A percentile compares a stretch with the other conserved stretches of the same genome.
Conservation (phyloP, 2,329 filamentous ascomycete genomes). For the Drechslerella dactyloides region DNA sequence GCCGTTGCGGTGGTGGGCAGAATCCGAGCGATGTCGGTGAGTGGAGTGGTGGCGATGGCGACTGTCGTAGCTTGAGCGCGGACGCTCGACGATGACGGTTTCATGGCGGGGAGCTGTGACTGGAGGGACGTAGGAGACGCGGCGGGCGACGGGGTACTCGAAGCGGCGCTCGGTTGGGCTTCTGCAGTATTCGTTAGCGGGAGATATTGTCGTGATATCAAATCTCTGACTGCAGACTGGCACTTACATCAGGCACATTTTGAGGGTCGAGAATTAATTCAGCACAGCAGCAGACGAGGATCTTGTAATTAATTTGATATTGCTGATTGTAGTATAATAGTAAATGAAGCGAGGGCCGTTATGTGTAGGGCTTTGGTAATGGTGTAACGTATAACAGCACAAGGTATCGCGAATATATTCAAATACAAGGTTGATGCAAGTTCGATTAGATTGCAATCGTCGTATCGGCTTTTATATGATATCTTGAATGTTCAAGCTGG, state of each 20-base stretch:
- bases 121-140: slow-evolving; percentile 22
- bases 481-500: neutral
- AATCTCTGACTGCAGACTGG: neutral
- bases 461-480: neutral
- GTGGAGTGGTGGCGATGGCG: slow-evolving; percentile 20
- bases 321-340: neutral
- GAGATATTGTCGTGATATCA: neutral
- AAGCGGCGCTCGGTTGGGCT: slow-evolving; percentile 30
- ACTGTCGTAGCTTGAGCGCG: slow-evolving; percentile 40
- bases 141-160: slow-evolving; percentile 42
- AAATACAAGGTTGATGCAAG: neutral
- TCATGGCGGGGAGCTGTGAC: slow-evolving; percentile 28
- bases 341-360: too few species aligned
- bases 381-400: too few species aligned
- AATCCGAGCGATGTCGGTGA: slow-evolving; percentile 25
- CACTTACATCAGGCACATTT: slow-evolving; percentile 50
- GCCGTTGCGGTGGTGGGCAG: slow-evolving; percentile 15
- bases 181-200: slow-evolving; percentile 12
- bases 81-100: slow-evolving; percentile 46
- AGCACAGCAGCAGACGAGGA: neutral
- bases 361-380: too few species aligned
- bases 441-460: neutral
- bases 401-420: too few species aligned
- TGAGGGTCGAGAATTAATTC: neutral
- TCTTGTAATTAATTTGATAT: neutral